Evolutionary conservation across 306 rosid genomes (phyloP).

Genomic region (Heteromeles arbutifolia): DNA sequence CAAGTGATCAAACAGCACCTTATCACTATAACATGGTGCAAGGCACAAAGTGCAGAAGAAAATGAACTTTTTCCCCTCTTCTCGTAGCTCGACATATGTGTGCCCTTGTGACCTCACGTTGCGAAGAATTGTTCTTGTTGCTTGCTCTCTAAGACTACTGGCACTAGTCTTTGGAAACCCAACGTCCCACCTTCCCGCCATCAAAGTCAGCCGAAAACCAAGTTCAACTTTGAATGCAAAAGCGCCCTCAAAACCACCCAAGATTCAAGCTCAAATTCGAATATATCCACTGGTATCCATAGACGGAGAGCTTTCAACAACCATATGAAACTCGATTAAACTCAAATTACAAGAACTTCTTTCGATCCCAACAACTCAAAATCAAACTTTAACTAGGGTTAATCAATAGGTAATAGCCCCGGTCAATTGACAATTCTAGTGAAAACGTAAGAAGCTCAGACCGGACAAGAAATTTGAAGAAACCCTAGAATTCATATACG

Average conservation of each 20-base stretch:
- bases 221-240: constrained; percentile 5
- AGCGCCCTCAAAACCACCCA: not conserved
- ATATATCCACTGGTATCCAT: not conserved
- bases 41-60: constrained; percentile 81
- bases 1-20: constrained; percentile 67
- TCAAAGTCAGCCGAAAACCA: constrained; percentile 25
- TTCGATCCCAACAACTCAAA: not conserved
- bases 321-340: constrained; percentile 25
- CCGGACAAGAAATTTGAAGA: not conserved
- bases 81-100: constrained; percentile 71
- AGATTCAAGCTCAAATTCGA: not conserved
- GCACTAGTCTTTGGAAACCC: constrained; percentile 36
- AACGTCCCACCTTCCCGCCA: constrained; percentile 58
- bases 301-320: constrained; percentile 10
- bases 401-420: not conserved
- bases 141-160: constrained; percentile 50
- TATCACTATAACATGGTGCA: constrained; percentile 67
- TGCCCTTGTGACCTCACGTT: constrained; percentile 81
- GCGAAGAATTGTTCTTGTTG: constrained; percentile 59
- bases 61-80: constrained; percentile 63
- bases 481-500: constrained; percentile 6
- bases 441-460: not conserved
- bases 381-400: not conserved
- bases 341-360: not conserved
- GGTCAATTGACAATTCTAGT: not conserved